These are phyloP conservation scores for Alisma plantagoaquatica DNA, from an alignment of 106 monocot species.

Conservation along the genomic window DNA sequence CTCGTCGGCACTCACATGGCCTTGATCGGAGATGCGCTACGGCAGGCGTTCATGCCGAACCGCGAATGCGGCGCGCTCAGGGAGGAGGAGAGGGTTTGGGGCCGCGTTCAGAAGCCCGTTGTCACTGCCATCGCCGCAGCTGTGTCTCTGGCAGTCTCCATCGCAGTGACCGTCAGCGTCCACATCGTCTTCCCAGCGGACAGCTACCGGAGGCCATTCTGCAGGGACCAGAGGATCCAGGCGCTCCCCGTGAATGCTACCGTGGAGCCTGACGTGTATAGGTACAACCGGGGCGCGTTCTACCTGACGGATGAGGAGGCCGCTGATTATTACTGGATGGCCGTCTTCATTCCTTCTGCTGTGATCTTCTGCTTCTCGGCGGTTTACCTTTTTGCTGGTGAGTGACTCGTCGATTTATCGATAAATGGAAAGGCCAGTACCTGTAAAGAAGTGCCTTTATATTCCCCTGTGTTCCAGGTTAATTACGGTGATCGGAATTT, in stretches of 20 bases:
- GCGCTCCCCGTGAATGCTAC: slow-evolving; percentile 32
- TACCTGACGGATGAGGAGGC: slow-evolving; percentile 79
- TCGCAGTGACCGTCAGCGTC: slow-evolving; percentile 46
- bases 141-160: slow-evolving; percentile 26
- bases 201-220: slow-evolving; percentile 46
- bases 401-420: slow-evolving; percentile 2
- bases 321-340: slow-evolving; percentile 90
- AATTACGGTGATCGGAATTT: no score
- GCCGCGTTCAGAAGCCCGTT: slow-evolving; percentile 44
- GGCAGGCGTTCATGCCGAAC: slow-evolving; percentile 83
- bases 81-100: slow-evolving; percentile 55
- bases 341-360: slow-evolving; percentile 66
- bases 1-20: slow-evolving; percentile 62
- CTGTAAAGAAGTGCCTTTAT: no score
- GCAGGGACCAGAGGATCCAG: slow-evolving; percentile 38
- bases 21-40: slow-evolving; percentile 67
- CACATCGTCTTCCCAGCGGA: slow-evolving; percentile 66
- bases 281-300: slow-evolving; percentile 60
- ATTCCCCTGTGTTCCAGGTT: no score
- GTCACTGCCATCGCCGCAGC: slow-evolving; percentile 13
- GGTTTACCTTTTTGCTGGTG: slow-evolving; percentile 65
- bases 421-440: no score
- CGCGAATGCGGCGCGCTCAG: slow-evolving; percentile 54
- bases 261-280: slow-evolving; percentile 28
- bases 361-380: slow-evolving; percentile 56